Conservation (phyloP, 1,139 yeast genomes). For the Blastobotrys buckinghamii region DNA sequence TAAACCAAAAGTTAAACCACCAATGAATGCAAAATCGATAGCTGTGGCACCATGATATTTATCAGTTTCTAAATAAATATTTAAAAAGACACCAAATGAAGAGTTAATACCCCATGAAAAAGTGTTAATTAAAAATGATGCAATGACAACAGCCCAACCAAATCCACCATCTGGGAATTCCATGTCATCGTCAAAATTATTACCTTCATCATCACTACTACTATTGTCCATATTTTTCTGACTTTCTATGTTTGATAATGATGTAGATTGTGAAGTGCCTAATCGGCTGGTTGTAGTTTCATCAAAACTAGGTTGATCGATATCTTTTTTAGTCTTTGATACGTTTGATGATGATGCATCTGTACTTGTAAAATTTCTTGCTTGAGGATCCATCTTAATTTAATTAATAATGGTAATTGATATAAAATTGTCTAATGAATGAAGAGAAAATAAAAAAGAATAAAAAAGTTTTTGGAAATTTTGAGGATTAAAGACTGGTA, state of each 20-base stretch:
- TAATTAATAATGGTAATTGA: background rate
- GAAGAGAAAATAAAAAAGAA: background rate
- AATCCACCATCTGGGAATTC: constrained; percentile 51
- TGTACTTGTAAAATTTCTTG: constrained; percentile 1
- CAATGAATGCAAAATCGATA: constrained; percentile 61
- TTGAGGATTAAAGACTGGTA: background rate
- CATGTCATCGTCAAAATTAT: background rate
- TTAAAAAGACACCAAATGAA: constrained; percentile 61
- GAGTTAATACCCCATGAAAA: constrained; percentile 75
- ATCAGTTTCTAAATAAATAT: constrained; percentile 45
- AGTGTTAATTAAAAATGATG: constrained; percentile 48
- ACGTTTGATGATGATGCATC: background rate
- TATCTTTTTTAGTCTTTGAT: background rate
- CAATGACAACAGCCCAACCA: constrained; percentile 62
- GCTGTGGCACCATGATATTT: constrained; percentile 52
- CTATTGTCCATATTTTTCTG: background rate
- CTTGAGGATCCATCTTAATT: background rate
- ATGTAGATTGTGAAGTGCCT: background rate
- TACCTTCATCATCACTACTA: background rate
- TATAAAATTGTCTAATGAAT: background rate
- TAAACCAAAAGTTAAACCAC: constrained; percentile 55
- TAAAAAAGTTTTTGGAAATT: background rate
- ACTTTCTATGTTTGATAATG: background rate
- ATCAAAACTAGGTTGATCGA: background rate
- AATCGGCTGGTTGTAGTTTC: background rate